Percentiles rank a stretch among this genome's conserved stretches.
phyloP scores from a whole-genome alignment of 139 green algal genomes.

The Haematococcus lacustris region DNA sequence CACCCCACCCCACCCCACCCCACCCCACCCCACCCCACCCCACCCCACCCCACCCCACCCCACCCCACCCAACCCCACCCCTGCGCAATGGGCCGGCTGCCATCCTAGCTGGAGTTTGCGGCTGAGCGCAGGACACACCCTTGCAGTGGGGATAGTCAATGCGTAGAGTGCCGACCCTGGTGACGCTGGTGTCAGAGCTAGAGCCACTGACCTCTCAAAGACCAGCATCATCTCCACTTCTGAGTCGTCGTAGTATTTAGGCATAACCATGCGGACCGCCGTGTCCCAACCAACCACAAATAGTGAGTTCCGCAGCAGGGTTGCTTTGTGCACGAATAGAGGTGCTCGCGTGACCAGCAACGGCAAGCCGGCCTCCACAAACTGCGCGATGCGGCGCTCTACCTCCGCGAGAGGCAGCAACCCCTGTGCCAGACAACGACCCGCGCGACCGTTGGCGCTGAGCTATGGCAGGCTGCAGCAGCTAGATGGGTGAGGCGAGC shows the following conservation, averaged over 20 bases:
- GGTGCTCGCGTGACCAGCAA: slow-evolving; percentile 68
- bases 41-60: too few species aligned
- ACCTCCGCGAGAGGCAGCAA: slow-evolving; percentile 37
- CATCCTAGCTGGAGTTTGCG: not conserved
- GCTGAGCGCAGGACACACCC: not conserved
- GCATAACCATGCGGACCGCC: slow-evolving; percentile 59
- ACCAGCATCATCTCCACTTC: slow-evolving; percentile 50
- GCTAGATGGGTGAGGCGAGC: not conserved
- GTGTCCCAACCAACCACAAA: slow-evolving; percentile 85
- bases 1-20: too few species aligned
- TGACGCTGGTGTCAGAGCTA: not conserved
- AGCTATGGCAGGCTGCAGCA: not conserved
- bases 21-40: too few species aligned
- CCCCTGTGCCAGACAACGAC: slow-evolving; percentile 6
- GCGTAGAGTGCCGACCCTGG: not conserved
- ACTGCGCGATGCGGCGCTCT: slow-evolving; percentile 62
- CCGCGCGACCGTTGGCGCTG: not conserved
- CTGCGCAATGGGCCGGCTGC: not conserved
- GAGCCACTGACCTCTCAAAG: slow-evolving; percentile 14
- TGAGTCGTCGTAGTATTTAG: slow-evolving; percentile 66
- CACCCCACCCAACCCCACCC: not conserved
- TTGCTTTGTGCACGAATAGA: slow-evolving; percentile 73
- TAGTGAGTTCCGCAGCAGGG: slow-evolving; percentile 45
- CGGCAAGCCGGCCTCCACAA: slow-evolving; percentile 45
- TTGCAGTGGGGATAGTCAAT: not conserved